Percentiles rank a stretch among this genome's conserved stretches.
phyloP scores from a whole-genome alignment of 805 yeast species.

The Barnettozyma populi region DNA sequence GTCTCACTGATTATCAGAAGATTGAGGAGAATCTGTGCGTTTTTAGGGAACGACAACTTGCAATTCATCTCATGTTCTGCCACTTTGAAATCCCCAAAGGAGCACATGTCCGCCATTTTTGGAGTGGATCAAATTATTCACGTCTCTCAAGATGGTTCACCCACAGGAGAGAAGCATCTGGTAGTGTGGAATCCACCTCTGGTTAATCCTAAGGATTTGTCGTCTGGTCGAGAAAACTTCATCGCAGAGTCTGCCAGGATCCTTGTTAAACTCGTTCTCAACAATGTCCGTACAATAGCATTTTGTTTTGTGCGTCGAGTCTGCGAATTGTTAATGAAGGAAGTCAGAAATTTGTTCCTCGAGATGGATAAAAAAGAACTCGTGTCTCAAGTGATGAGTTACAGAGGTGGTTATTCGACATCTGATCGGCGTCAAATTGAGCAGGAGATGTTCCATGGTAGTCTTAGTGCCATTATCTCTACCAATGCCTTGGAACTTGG shows the following conservation, averaged over 20 bases:
- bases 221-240: slow-evolving; percentile 60
- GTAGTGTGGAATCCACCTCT: slow-evolving; percentile 84
- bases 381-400: slow-evolving; percentile 74
- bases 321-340: slow-evolving; percentile 85
- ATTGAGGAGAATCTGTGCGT: slow-evolving; percentile 56
- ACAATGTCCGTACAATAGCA: slow-evolving; percentile 74
- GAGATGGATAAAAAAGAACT: slow-evolving; percentile 40
- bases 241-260: slow-evolving; percentile 73
- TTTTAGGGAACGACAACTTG: slow-evolving; percentile 46
- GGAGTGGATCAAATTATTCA: slow-evolving; percentile 58
- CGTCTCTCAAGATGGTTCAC: slow-evolving; percentile 80
- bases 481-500: slow-evolving; percentile 96
- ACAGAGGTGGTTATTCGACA: slow-evolving; percentile 92
- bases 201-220: slow-evolving; percentile 51
- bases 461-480: slow-evolving; percentile 79
- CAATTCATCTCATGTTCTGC: slow-evolving; percentile 91
- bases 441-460: slow-evolving; percentile 83
- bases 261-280: slow-evolving; percentile 56
- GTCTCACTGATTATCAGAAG: slow-evolving; percentile 83
- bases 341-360: slow-evolving; percentile 53
- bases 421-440: slow-evolving; percentile 85
- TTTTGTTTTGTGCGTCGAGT: slow-evolving; percentile 83
- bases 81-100: slow-evolving; percentile 68
- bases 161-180: slow-evolving; percentile 68
- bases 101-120: slow-evolving; percentile 69